Percentiles rank a stretch among this genome's conserved stretches.
Conservation (phyloP, 2,329 filamentous ascomycete genomes). For the Ophiocordyceps polyrhachis-furcata region DNA sequence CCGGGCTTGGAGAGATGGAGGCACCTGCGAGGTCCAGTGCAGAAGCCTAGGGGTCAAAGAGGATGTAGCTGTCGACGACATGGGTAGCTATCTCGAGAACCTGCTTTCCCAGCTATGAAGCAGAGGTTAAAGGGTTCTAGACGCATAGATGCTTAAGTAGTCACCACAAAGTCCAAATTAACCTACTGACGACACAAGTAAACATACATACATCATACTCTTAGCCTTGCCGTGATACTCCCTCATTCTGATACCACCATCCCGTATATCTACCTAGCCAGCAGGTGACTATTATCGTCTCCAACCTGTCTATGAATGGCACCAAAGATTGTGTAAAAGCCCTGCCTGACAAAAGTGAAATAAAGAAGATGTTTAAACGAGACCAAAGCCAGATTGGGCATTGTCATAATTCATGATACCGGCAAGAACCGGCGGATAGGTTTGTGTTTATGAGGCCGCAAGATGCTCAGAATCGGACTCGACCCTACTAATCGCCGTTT, state of each 20-base stretch:
- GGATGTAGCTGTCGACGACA: slow-evolving; percentile 28
- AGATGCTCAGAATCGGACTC: neutral
- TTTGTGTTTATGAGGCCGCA: neutral
- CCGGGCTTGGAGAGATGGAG: slow-evolving; percentile 40
- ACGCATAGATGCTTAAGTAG: neutral
- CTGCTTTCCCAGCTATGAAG: slow-evolving; percentile 30
- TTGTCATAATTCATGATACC: neutral
- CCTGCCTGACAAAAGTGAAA: no score
- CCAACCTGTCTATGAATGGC: neutral
- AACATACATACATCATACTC: no score
- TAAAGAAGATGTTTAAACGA: no score
- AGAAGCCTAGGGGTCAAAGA: slow-evolving; percentile 44
- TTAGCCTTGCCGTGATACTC: neutral
- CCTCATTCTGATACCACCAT: neutral
- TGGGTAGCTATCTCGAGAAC: slow-evolving; percentile 24
- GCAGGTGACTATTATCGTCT: neutral
- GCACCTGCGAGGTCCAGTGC: slow-evolving; percentile 62
- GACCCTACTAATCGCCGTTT: slow-evolving; percentile 5
- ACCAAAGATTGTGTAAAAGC: neutral
- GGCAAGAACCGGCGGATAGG: neutral
- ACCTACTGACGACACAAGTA: neutral
- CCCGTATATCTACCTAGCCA: neutral
- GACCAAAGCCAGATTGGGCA: neutral
- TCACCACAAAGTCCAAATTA: neutral
- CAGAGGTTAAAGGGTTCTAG: neutral